Percentiles rank a stretch among this genome's conserved stretches.
Conservation (phyloP, 306 rosid species). For the Parietaria judaica region DNA sequence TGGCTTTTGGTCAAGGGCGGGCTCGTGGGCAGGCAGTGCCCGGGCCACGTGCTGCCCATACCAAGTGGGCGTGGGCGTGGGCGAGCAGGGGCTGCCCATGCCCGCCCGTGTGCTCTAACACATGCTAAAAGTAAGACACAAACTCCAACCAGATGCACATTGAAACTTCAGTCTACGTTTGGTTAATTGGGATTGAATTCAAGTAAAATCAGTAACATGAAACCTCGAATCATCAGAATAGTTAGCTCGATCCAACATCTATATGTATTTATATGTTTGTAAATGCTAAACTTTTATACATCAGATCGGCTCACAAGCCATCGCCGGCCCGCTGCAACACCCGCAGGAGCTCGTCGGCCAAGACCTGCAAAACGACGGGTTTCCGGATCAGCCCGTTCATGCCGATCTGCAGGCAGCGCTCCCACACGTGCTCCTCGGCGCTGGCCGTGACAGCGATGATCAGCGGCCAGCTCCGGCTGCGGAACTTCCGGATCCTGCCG, state of each 20-base stretch:
- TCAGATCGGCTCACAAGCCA: slow-evolving; percentile 25
- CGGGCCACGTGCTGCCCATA: too few species aligned
- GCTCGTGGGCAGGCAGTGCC: too few species aligned
- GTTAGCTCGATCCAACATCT: slow-evolving; percentile 14
- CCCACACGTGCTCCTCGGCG: slow-evolving; percentile 58
- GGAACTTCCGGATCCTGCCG: slow-evolving; percentile 46
- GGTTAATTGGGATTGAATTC: neutral
- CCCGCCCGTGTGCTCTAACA: neutral
- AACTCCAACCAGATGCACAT: too few species aligned
- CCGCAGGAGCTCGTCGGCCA: slow-evolving; percentile 54
- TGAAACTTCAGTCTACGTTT: neutral
- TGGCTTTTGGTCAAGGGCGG: too few species aligned
- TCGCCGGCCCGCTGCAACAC: slow-evolving; percentile 49
- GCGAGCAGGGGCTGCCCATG: too few species aligned
- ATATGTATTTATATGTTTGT: slow-evolving; percentile 5
- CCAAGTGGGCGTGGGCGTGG: too few species aligned
- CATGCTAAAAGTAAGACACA: neutral
- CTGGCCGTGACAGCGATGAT: slow-evolving; percentile 59
- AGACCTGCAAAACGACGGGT: slow-evolving; percentile 54
- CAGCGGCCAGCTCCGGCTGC: slow-evolving; percentile 52
- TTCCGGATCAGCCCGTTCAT: slow-evolving; percentile 70
- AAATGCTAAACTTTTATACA: slow-evolving; percentile 9
- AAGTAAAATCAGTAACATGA: neutral
- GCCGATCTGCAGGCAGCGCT: slow-evolving; percentile 60
- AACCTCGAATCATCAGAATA: slow-evolving; percentile 3